Evolutionary conservation across 2,329 filamentous ascomycete genomes (phyloP), one percentile per base, ranked within the genome.

Genomic region (Fusarium tanahbumbuense): DNA sequence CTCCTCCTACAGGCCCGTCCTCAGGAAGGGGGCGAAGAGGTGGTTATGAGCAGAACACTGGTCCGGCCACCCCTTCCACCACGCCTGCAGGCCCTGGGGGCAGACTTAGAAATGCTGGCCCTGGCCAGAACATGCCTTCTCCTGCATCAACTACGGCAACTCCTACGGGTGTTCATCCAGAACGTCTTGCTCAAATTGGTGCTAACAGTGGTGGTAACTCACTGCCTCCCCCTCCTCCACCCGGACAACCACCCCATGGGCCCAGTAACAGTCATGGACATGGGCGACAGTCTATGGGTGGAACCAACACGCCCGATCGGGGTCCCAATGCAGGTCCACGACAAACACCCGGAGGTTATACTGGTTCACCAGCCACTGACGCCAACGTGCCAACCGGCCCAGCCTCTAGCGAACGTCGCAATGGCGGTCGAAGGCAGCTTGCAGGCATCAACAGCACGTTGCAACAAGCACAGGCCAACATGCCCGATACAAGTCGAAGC

Each of bases 361-460:
- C 67, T 16, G 73, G 66, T 23, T 68, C 74, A 20, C 71, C 76
- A n/a, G 69, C 60, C 6, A 49, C 63, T 22, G 79, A 80, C 5
- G 52, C 63, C 5, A 72, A 67, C 20, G 77, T 79, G 8, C 79
- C 79, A 3, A 80, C 82, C 9, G 79, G 79, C 0, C 79, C 79
- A 16, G 73, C 81, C 12, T 78, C 74, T 11, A 75, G 76, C 22
- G 82, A 84, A 28, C 78, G 83, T 27, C 72, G 77, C 40, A 75
- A 74, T 71, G 83, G 85, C 30, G 81, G 84, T 20, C 80, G 83
- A 62, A 82, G 88, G 60, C 87, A 90, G 71, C 80, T 91, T 30
- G 84, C 85, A 15, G 85, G 86, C 47, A 90, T 91, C 63, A 88
- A 89, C 70, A 88, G 79, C 66, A 87, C 84, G 53, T 81, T 89